Evolutionary conservation across 2,329 filamentous ascomycete species (phyloP), one percentile per base, ranked within the genome.

Genomic region (Penicillium sp.): DNA sequence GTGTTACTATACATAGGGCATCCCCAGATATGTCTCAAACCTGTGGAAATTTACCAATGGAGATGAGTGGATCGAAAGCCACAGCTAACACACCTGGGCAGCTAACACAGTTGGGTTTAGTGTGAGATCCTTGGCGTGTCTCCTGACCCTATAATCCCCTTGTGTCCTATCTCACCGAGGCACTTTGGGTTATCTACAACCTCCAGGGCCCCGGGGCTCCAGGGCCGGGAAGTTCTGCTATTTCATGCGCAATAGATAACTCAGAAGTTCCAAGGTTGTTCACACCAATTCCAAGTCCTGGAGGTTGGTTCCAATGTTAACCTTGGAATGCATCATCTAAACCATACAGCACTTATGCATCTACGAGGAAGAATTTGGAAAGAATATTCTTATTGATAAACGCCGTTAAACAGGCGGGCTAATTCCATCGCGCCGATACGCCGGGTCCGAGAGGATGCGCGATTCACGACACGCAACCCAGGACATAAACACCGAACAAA

Each of bases 401-500:
- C 14, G 18, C 8, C 38, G 5, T 18, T 11, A 42, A 48, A 21
- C 46, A 53, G 40, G 51, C 45, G 46, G 46, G 32, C 31, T 45
- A 53, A 16, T 24, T 40, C 50, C 8, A 49, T 45, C 47, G 29
- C 52, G 48, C 48, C 43, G 16, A 54, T 50, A 46, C 52, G 38
- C 52, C 48, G 41, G 32, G 44, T 45, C 52, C 47, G 22, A 42
- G 29, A 11, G 46, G 21, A 32, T 21, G 38, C 34, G 36, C 29
- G 24, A 42, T 29, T 10, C n/a, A 13, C 36, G 16, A 34, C 31
- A 44, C 22, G n/a, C 22, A 24, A 24, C 47, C 46, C 52, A 36
- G 44, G 9, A 44, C 44, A 32, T 51, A 21, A 53, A 53, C 53
- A 44, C 44, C 49, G 40, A 55, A 41, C 48, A 55, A 34, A 53